Evolutionary conservation across 352 stramenopile genomes (phyloP).

Genomic region (Thraustotheca clavata): DNA sequence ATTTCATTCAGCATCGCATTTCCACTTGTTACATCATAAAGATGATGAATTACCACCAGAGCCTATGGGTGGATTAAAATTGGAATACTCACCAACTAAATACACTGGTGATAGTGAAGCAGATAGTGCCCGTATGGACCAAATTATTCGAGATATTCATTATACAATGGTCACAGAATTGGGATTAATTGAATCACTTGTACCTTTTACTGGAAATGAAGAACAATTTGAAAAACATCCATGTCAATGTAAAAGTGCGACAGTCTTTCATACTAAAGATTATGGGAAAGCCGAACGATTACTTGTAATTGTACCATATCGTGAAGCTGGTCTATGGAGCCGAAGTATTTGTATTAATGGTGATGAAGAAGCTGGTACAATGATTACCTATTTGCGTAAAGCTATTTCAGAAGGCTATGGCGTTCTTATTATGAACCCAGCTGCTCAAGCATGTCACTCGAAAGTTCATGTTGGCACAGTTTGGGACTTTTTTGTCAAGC

Average conservation of each 20-base stretch:
- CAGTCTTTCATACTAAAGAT: slow-evolving; percentile 18
- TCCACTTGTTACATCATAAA: background rate
- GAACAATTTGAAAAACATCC: slow-evolving; percentile 6
- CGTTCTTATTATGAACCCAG: slow-evolving; percentile 75
- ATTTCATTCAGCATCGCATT: background rate
- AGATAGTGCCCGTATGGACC: slow-evolving; percentile 12
- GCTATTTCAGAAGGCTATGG: slow-evolving; percentile 73
- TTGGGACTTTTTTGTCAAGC: slow-evolving; percentile 70
- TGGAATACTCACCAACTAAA: slow-evolving; percentile 10
- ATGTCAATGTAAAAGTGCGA: slow-evolving; percentile 19
- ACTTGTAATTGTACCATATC: slow-evolving; percentile 78
- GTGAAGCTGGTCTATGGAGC: slow-evolving; percentile 78
- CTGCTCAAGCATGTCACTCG: slow-evolving; percentile 63
- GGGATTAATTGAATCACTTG: slow-evolving; percentile 15
- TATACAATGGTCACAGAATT: slow-evolving; percentile 19
- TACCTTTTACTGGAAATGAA: slow-evolving; percentile 18
- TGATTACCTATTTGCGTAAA: slow-evolving; percentile 75
- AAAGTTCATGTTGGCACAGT: slow-evolving; percentile 62
- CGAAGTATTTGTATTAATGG: slow-evolving; percentile 75
- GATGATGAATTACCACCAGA: background rate
- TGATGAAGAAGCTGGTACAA: slow-evolving; percentile 55
- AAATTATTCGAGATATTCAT: slow-evolving; percentile 10
- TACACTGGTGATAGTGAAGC: slow-evolving; percentile 12
- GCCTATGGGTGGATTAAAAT: slow-evolving; percentile 17
- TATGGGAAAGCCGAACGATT: slow-evolving; percentile 25